These are phyloP conservation scores for Fusarium luffae DNA, from an alignment of 2,329 filamentous ascomycete genomes.

Conservation along the genomic window DNA sequence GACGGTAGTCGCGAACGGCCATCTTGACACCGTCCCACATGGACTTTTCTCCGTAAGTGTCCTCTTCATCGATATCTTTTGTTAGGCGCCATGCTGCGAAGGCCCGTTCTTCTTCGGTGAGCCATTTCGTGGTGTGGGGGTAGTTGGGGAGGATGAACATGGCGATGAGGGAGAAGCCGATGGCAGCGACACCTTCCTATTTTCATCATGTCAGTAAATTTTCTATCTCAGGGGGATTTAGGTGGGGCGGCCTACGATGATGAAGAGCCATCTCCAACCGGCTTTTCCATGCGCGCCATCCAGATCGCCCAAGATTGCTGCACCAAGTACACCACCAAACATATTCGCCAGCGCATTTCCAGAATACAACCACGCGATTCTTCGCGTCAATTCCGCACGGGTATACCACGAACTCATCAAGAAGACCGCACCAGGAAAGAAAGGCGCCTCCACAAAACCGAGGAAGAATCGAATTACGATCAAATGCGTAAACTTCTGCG, in stretches of 20 bases:
- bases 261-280: conserved; percentile 75
- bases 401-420: conserved; percentile 61
- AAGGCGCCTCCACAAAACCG: conserved; percentile 59
- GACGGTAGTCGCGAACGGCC: conserved; percentile 60
- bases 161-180: conserved; percentile 51
- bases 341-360: conserved; percentile 66
- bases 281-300: conserved; percentile 61
- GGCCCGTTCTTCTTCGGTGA: conserved; percentile 60
- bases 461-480: conserved; percentile 60
- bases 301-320: conserved; percentile 59
- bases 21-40: conserved; percentile 60
- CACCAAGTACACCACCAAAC: conserved; percentile 63
- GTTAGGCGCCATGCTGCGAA: conserved; percentile 64
- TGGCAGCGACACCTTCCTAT: conserved; percentile 50
- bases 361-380: conserved; percentile 68
- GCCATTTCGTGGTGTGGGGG: conserved; percentile 63
- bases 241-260: no score
- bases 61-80: conserved; percentile 60
- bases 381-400: conserved; percentile 61
- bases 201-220: no score
- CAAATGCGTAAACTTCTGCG: conserved; percentile 55
- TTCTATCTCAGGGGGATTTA: no score
- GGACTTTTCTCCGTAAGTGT: conserved; percentile 51
- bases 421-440: conserved; percentile 61
- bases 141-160: conserved; percentile 62